A percentile compares a stretch with the other conserved stretches of the same genome.
phyloP scores from a whole-genome alignment of 2,329 filamentous ascomycete genomes.

The Metarhizium anisopliae region DNA sequence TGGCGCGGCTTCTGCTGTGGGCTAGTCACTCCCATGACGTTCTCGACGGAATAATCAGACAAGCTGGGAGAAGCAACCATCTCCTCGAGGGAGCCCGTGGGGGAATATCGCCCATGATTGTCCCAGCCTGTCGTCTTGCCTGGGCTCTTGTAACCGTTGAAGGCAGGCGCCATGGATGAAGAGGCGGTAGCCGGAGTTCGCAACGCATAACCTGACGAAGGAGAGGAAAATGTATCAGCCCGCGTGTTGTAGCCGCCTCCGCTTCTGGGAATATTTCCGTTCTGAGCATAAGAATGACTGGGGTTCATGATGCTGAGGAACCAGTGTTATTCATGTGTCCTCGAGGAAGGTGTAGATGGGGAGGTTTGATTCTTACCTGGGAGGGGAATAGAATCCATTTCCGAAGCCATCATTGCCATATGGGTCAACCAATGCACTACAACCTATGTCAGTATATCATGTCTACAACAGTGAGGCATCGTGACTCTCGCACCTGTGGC shows the following conservation, averaged over 20 bases:
- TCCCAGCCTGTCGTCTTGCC: slow-evolving; percentile 21
- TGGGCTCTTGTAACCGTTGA: slow-evolving; percentile 30
- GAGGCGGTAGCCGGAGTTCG: slow-evolving; percentile 32
- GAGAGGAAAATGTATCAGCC: slow-evolving; percentile 29
- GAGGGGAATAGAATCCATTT: slow-evolving; percentile 24
- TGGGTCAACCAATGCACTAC: slow-evolving; percentile 23
- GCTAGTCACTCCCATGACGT: slow-evolving; percentile 30
- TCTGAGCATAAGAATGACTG: slow-evolving; percentile 22
- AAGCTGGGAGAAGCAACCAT: slow-evolving; percentile 48
- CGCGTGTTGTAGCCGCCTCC: slow-evolving; percentile 28
- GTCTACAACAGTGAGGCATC: slow-evolving; percentile 9
- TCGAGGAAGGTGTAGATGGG: not conserved
- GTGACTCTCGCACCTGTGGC: slow-evolving; percentile 38
- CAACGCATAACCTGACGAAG: slow-evolving; percentile 31
- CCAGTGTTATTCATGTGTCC: slow-evolving; percentile 21
- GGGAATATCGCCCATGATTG: slow-evolving; percentile 41
- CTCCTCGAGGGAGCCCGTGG: slow-evolving; percentile 50
- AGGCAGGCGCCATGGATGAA: slow-evolving; percentile 17
- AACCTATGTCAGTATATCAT: slow-evolving; percentile 6
- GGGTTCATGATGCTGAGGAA: slow-evolving; percentile 31
- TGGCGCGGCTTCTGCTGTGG: slow-evolving; percentile 34
- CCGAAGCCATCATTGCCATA: slow-evolving; percentile 26
- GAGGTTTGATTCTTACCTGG: slow-evolving; percentile 26
- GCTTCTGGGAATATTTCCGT: slow-evolving; percentile 4
- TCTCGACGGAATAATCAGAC: slow-evolving; percentile 52